Percentiles rank a stretch among this genome's conserved stretches.
These are phyloP conservation scores for Xylaria bambusicola DNA, from an alignment of 495 filamentous ascomycete species.

Conservation along the genomic window DNA sequence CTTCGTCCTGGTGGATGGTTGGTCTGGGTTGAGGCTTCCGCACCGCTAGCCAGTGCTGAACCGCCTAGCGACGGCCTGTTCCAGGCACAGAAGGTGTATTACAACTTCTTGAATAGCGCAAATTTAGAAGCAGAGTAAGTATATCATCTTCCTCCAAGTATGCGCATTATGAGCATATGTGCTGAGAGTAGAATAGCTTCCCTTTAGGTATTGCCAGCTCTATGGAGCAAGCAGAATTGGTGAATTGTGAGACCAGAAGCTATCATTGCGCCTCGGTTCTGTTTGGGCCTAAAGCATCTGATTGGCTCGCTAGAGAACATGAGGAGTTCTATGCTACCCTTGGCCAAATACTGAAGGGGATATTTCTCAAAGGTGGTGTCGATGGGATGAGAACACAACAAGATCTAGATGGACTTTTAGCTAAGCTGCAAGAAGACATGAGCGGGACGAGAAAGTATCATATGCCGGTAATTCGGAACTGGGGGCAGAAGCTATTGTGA, in stretches of 20 bases:
- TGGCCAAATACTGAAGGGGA: not conserved
- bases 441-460: not conserved
- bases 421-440: not conserved
- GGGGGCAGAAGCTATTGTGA: not conserved
- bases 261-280: not conserved
- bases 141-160: not conserved
- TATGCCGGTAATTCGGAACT: not conserved
- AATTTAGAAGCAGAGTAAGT: not conserved
- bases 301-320: not conserved
- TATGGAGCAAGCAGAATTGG: not conserved
- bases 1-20: constrained; percentile 7
- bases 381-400: not conserved
- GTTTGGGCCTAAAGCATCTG: not conserved
- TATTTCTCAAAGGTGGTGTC: not conserved
- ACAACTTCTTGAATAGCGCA: not conserved
- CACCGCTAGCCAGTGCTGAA: not conserved
- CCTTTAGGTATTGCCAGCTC: constrained; percentile 2
- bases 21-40: not conserved
- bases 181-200: not conserved
- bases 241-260: not conserved
- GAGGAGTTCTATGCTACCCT: not conserved
- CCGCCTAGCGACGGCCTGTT: not conserved
- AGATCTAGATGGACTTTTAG: not conserved
- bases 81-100: not conserved
- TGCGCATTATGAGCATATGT: not conserved